These are phyloP conservation scores for Aspergillus sp. DNA, from an alignment of 2,329 filamentous ascomycete species.

Conservation along the genomic window DNA sequence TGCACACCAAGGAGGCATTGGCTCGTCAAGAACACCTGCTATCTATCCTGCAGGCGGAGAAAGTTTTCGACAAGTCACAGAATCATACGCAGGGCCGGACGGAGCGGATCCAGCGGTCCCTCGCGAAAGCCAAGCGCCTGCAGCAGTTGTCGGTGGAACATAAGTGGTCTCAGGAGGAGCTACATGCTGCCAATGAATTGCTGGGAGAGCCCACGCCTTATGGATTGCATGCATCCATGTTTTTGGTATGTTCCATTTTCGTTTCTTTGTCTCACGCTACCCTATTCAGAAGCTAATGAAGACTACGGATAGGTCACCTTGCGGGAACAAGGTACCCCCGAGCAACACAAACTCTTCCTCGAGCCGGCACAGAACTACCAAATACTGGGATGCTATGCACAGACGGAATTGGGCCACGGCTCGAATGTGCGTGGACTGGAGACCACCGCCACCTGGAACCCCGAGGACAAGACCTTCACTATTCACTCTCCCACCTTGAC, in stretches of 20 bases:
- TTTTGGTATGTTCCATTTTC: constrained; percentile 53
- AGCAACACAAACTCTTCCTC: constrained; percentile 73
- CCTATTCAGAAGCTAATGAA: constrained; percentile 14
- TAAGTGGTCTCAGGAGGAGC: constrained; percentile 68
- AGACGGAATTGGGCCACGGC: constrained; percentile 78
- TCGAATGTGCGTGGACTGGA: constrained; percentile 74
- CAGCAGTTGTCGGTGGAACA: constrained; percentile 67
- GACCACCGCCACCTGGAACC: constrained; percentile 73
- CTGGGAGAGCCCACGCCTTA: constrained; percentile 75
- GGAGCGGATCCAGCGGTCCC: constrained; percentile 68
- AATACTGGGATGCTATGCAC: constrained; percentile 76
- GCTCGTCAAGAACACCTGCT: constrained; percentile 63
- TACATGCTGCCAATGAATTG: constrained; percentile 65
- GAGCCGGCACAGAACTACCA: constrained; percentile 69
- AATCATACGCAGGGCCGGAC: constrained; percentile 73
- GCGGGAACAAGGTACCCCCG: constrained; percentile 69
- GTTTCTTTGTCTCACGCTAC: neutral
- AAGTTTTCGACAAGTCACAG: constrained; percentile 75
- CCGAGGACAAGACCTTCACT: constrained; percentile 71
- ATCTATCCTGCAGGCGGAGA: constrained; percentile 65
- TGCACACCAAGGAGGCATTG: constrained; percentile 68
- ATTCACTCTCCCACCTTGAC: constrained; percentile 74
- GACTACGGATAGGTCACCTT: constrained; percentile 59
- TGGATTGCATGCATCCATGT: constrained; percentile 71
- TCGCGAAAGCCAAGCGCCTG: constrained; percentile 71